These are phyloP conservation scores for Calonectria pseudoreteaudii DNA, from an alignment of 2,329 filamentous ascomycete genomes.

Conservation along the genomic window DNA sequence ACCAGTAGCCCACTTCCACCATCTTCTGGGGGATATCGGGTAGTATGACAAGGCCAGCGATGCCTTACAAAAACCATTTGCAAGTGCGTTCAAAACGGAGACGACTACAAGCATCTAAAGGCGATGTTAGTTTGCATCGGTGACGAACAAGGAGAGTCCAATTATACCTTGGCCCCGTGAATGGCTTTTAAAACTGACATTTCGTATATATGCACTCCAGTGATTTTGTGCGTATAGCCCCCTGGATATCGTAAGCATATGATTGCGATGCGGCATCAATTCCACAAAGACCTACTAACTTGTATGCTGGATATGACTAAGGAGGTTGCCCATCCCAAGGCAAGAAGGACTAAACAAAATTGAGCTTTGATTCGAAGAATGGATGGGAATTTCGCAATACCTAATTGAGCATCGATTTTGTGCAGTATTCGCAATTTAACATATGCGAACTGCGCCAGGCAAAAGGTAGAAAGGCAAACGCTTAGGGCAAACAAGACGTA, in stretches of 20 bases:
- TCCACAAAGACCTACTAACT: not conserved
- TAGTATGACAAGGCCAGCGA: not conserved
- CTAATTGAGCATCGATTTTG: slow-evolving; percentile 10
- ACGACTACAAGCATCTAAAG: slow-evolving; percentile 39
- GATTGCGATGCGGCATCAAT: not conserved
- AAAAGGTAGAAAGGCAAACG: slow-evolving; percentile 22
- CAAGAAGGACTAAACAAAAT: slow-evolving; percentile 6
- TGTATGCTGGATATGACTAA: not conserved
- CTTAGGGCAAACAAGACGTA: slow-evolving; percentile 41
- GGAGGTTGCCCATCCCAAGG: not conserved
- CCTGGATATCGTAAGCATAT: not conserved
- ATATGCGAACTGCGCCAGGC: slow-evolving; percentile 43
- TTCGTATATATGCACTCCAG: slow-evolving; percentile 31
- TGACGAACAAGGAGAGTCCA: not conserved
- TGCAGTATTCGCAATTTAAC: slow-evolving; percentile 22
- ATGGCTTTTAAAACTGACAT: slow-evolving; percentile 26
- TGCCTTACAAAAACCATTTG: not conserved
- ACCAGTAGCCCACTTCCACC: not conserved
- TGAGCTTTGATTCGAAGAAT: too few species aligned
- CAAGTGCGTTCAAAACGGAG: slow-evolving; percentile 45
- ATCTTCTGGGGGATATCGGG: not conserved
- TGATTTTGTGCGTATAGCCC: slow-evolving; percentile 23
- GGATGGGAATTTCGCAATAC: not conserved
- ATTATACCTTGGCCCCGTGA: slow-evolving; percentile 11
- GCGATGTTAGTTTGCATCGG: slow-evolving; percentile 30